Conservation (phyloP, 306 rosid species). For the Vigna nakashimae region DNA sequence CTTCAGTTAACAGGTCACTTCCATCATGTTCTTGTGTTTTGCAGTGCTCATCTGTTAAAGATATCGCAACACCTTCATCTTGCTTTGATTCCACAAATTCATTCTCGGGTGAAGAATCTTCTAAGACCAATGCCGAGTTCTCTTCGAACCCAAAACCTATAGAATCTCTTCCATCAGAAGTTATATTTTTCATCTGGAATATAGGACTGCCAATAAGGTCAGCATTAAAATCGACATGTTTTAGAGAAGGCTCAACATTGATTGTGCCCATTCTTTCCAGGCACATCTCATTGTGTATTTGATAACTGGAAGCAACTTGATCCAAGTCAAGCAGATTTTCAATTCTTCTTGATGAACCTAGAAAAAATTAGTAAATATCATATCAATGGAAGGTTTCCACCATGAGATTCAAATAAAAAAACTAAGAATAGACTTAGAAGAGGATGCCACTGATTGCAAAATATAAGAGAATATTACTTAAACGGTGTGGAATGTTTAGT, state of each 20-base stretch:
- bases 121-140: slow-evolving; percentile 36
- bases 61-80: slow-evolving; percentile 45
- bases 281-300: slow-evolving; percentile 57
- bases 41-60: slow-evolving; percentile 61
- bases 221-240: slow-evolving; percentile 47
- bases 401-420: slow-evolving; percentile 19
- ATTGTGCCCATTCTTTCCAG: slow-evolving; percentile 59
- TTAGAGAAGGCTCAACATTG: slow-evolving; percentile 50
- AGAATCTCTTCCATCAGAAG: slow-evolving; percentile 36
- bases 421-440: not conserved
- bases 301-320: slow-evolving; percentile 63
- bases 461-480: not conserved
- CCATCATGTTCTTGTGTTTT: slow-evolving; percentile 49
- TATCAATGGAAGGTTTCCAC: slow-evolving; percentile 10
- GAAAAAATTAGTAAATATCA: slow-evolving; percentile 35
- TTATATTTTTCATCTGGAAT: slow-evolving; percentile 41
- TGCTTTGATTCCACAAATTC: slow-evolving; percentile 45
- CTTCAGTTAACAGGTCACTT: slow-evolving; percentile 55
- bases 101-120: slow-evolving; percentile 40
- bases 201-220: slow-evolving; percentile 36
- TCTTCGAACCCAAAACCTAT: slow-evolving; percentile 45
- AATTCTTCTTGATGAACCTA: slow-evolving; percentile 91
- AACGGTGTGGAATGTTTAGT: not conserved
- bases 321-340: slow-evolving; percentile 80
- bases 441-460: not conserved